Evolutionary conservation across 163 green algal genomes (phyloP), one percentile per base, ranked within the genome.

Genomic region (Scenedesmus sp.): DNA sequence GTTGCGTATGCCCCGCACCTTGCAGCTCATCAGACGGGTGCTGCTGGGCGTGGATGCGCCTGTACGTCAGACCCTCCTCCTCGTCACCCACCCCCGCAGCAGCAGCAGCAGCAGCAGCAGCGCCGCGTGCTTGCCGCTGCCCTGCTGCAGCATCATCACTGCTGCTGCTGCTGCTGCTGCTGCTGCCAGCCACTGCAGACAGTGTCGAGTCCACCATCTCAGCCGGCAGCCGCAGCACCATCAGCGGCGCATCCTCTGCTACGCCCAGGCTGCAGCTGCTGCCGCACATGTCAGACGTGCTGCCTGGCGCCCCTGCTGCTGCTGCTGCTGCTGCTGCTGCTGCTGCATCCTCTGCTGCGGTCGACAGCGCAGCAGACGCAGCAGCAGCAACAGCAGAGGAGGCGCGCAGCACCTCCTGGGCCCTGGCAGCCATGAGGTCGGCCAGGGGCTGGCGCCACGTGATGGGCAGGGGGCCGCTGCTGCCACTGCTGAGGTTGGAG

Each of bases 381-480:
- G 26, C 30, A 86, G 35, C 81, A 70, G 37, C n/a, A 70, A 44
- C 46, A 86, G n/a, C 81, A 33, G 13, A 4, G 12, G 33, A 37
- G 24, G 26, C 84, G 15, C 20, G 65, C 59, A 89, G 61, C 37
- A 89, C 84, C 84, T 89, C 56, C 35, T 42, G 43, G 13, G 85
- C 85, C 37, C 85, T 49, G 16, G 40, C 40, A 26, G 68, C 30
- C 85, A 89, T 89, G 9, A 89, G 24, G 51, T 89, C 85, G 16
- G 85, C 85, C 20, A 89, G 44, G 12, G 85, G 85, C 68, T 89
- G 85, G 7, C 85, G 65, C 85, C 85, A 89, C 12, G 85, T 89
- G 22, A 89, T 73, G 1, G 85, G 85, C 85, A 89, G 18, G 44
- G 16, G 68, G 35, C 81, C 26, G 78, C 20, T 35, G 42, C 78